Evolutionary conservation across 1,284 basidiomycete genomes (phyloP).

Genomic region (Trichosporon sp.): DNA sequence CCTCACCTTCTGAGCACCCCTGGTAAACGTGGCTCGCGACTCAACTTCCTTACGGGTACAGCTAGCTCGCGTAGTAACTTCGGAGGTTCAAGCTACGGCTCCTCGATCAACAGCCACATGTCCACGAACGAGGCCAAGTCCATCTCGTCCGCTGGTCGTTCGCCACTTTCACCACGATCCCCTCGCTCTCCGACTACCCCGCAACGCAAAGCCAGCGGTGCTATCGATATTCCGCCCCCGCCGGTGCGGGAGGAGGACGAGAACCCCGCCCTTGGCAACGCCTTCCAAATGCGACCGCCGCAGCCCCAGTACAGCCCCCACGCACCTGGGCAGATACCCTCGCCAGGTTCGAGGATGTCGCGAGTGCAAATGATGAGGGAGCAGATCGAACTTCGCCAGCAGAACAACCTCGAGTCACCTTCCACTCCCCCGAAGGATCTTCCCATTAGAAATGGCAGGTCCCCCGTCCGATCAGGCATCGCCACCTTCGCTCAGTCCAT

Average conservation of each 20-base stretch:
- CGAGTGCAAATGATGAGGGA: conserved; percentile 23
- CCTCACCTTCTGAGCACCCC: conserved; percentile 60
- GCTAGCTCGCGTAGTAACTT: conserved; percentile 1
- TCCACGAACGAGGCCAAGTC: background rate
- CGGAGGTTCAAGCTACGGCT: background rate
- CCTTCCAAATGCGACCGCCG: background rate
- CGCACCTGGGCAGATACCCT: conserved; percentile 3
- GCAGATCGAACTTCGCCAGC: conserved; percentile 19
- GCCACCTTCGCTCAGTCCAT: conserved; percentile 2
- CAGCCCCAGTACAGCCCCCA: background rate
- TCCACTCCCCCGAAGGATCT: background rate
- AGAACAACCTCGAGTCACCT: conserved; percentile 4
- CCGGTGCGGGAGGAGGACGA: conserved; percentile 5
- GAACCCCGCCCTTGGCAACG: background rate
- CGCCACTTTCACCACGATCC: background rate
- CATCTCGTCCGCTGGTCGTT: background rate
- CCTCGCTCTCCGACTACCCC: background rate
- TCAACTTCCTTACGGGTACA: background rate
- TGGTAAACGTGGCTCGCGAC: background rate
- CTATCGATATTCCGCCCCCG: background rate
- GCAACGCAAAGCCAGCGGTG: background rate
- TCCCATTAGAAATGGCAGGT: background rate
- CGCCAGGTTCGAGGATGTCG: conserved; percentile 13
- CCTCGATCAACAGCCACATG: conserved; percentile 2
- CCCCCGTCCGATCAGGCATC: background rate